phyloP scores from a whole-genome alignment of 305 asterid species.

The Fraxinus baroniana region DNA sequence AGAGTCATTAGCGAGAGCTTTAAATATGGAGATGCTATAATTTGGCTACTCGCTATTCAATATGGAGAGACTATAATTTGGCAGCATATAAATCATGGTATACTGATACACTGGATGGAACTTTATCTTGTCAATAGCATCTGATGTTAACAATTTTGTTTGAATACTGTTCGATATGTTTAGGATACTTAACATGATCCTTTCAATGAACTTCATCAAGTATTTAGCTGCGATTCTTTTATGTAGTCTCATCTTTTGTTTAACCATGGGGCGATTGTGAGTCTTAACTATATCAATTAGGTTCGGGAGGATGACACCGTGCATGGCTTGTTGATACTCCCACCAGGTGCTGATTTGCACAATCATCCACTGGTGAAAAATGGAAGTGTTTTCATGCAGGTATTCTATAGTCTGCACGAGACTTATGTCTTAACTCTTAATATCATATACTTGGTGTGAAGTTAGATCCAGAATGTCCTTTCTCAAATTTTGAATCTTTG shows the following conservation, averaged over 20 bases:
- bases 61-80: neutral
- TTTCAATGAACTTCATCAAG: neutral
- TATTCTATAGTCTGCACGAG: constrained; percentile 19
- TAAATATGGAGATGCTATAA: too few relatives aligned
- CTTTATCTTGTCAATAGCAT: neutral
- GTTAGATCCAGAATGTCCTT: neutral
- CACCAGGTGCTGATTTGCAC: constrained; percentile 88
- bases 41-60: too few relatives aligned
- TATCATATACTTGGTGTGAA: neutral
- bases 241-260: neutral
- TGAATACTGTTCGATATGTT: neutral
- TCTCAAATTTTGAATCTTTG: neutral
- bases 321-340: constrained; percentile 70
- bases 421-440: neutral
- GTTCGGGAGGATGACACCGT: constrained; percentile 72
- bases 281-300: constrained; percentile 36
- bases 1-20: neutral
- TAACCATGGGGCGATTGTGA: neutral
- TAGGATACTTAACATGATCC: neutral
- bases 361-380: constrained; percentile 69
- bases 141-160: neutral
- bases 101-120: neutral
- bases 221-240: neutral
- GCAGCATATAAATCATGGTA: neutral
- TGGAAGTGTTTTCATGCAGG: constrained; percentile 86